Base-by-base conservation (phyloP, 2,329 filamentous ascomycete genomes). In the Calcarisporium arbuscula region DNA sequence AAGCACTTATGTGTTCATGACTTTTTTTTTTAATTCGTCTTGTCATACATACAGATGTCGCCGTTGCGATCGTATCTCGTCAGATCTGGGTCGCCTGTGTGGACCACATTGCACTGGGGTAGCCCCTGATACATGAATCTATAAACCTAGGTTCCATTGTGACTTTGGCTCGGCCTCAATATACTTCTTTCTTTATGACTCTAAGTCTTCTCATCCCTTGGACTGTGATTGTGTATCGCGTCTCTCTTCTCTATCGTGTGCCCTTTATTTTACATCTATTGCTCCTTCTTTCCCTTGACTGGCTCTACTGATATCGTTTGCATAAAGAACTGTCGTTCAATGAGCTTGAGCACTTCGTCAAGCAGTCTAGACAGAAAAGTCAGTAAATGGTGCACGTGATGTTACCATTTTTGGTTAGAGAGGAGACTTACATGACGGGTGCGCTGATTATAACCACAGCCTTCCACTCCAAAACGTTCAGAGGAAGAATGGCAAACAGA, bases 401-500 rank as follows among this genome's bases (percentile, higher is more conserved):
- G 27, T 21, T 17, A n/a, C 36, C 11, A 21, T 21, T 12, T 11
- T 5, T 15, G 10, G 6, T 5, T 10, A 2, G 17, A 10, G 20
- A 17, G 17, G 28, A 32, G 19, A 75, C 85, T 83, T 73, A 87
- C 80, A 98, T 83, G 45, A 98, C 94, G 28, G 92, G 92, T 14
- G 81, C 80, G 61, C 89, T 95, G 56, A 96, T 92, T 20, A 71
- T 61, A 44, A 95, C 54, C 30, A 98, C 92, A 14, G 94, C 89
- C 64, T 87, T 80, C 92, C 92, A 98, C 64, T 98, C 92, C 15
- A 65, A 70, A 76, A 74, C 77, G 55, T 90, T 82, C 47, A 98
- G 64, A 8, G 92, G 89, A 43, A 95, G 64, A 45, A 98, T 96
- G 23, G 85, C 85, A 67, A 98, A 98, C 39, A 98, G 66, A 7